Base-by-base conservation (phyloP, 352 stramenopile species). In the Pythium periplocum region DNA sequence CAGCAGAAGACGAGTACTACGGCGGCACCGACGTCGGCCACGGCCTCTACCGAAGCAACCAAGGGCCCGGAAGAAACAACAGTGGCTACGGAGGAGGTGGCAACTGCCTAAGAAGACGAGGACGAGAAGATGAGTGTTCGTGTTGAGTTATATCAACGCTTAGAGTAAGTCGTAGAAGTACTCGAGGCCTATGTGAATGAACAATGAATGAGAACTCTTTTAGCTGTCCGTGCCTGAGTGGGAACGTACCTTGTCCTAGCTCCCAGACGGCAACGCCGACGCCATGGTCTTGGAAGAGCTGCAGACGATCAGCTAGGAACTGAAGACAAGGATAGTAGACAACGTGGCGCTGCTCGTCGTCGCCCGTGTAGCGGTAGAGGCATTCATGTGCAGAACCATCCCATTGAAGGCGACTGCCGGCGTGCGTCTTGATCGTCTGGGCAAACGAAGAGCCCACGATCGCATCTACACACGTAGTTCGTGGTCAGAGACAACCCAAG, bases 291-390 rank as follows among this genome's bases (percentile, higher is more conserved):
- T 73, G 54, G 49, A 75, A 89, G 35, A 90, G 57, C 39, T 65
- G 54, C 48, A 93, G 62, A 6, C 83, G 80, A 26, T 93, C 78
- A 34, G 76, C 62, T 6, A 93, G 52, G 51, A 89, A 93, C 54
- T 90, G 78, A n/a, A 93, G 62, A 48, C 83, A 93, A n/a, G 83
- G 83, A 51, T 72, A 93, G 59, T 84, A 93, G 17, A 87, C 70
- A 4, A 72, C 64, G 54, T 78, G 79, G 33, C 64, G 66, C 12
- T 62, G 57, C 26, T 57, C 54, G 17, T 66, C 65, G 9, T 53
- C 39, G 2, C 39, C 46, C 1, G 54, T 68, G 69, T 88, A 89
- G 39, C 68, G 59, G 49, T 83, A 71, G 37, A 66, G 61, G 46
- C 82, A 93, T 75, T 93, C 82, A 39, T 72, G 64, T 2, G 59